Base-by-base conservation (phyloP, 441 rosid species). In the Breynia disticha region DNA sequence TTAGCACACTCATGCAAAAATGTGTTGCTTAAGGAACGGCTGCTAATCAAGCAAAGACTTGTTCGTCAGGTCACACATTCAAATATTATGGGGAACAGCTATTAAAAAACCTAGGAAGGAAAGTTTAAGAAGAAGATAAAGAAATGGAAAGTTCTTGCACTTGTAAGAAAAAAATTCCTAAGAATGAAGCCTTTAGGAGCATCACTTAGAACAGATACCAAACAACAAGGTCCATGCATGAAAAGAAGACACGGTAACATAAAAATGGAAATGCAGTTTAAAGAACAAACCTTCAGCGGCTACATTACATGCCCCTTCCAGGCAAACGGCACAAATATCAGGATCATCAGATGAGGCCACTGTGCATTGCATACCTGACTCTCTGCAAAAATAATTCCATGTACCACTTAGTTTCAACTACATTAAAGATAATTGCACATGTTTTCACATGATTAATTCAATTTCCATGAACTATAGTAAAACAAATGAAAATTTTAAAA, bases 281-380 rank as follows among this genome's bases (percentile, higher is more conserved):
- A 47, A 45, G 57, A 60, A 63, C 68, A 50, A 24, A 86, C 98
- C 98, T 88, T 93, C 97, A 56, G 97, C 91, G 39, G 97, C 98
- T 19, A 88, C 95, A 50, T 80, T 86, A 56, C 97, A 88, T 19
- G 71, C 80, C 71, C 86, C 82, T 74, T 88, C 98, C 50, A 93
- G 71, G 80, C 98, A 88, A 60, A 93, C 97, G 22, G 98, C 95
- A 67, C 98, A 93, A 13, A 73, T 76, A 63, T 93, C 98, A 9
- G 72, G 72, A 50, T 93, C 97, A 56, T 93, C 95, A 16, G 81
- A 62, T 38, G 79, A 61, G 35, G 73, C 62, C 21, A 72, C 68
- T 52, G 76, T 64, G 37, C 83, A 76, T 49, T 84, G 98, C 84
- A 88, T 64, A 50, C 95, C 98, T 19, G 52, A 67, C 67, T 84